Conservation (phyloP, 2,329 filamentous ascomycete species). For the Diaporthe nobilis region DNA sequence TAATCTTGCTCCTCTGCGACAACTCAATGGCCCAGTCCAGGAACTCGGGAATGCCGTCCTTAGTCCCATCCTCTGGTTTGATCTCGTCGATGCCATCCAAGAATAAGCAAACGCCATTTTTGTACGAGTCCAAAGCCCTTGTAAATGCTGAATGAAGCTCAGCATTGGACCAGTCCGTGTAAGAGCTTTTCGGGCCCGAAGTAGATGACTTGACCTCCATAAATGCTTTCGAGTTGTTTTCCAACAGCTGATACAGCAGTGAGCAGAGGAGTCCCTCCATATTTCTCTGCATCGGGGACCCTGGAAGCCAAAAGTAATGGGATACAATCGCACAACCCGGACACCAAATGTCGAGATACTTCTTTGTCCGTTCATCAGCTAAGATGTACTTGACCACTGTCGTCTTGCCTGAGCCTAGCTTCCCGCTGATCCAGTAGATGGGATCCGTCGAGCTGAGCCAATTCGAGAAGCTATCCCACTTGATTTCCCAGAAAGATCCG, state of each 20-base stretch:
- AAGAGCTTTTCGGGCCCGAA: conserved; percentile 8
- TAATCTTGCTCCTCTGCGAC: neutral
- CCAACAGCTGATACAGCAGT: conserved; percentile 45
- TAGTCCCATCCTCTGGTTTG: neutral
- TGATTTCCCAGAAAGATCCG: neutral
- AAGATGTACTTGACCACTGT: conserved; percentile 51
- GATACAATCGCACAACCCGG: conserved; percentile 38
- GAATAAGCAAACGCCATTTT: conserved; percentile 42
- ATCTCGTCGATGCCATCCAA: conserved; percentile 40
- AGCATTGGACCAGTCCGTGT: conserved; percentile 42
- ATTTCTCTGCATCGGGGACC: conserved; percentile 46
- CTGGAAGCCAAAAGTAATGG: conserved; percentile 52
- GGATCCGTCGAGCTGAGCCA: neutral
- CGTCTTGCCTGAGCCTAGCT: conserved; percentile 52
- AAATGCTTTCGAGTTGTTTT: neutral
- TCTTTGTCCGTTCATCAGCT: conserved; percentile 37
- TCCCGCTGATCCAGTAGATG: conserved; percentile 51
- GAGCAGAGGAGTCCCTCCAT: conserved; percentile 47
- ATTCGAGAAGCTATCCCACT: conserved; percentile 24
- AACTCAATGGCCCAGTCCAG: neutral
- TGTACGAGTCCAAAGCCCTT: neutral
- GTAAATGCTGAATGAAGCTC: conserved; percentile 4
- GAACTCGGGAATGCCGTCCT: conserved; percentile 11
- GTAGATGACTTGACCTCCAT: neutral
- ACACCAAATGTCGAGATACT: conserved; percentile 44